Evolutionary conservation across 2,329 filamentous ascomycete species (phyloP), one percentile per base, ranked within the genome.

Genomic region (Alternaria sp.): DNA sequence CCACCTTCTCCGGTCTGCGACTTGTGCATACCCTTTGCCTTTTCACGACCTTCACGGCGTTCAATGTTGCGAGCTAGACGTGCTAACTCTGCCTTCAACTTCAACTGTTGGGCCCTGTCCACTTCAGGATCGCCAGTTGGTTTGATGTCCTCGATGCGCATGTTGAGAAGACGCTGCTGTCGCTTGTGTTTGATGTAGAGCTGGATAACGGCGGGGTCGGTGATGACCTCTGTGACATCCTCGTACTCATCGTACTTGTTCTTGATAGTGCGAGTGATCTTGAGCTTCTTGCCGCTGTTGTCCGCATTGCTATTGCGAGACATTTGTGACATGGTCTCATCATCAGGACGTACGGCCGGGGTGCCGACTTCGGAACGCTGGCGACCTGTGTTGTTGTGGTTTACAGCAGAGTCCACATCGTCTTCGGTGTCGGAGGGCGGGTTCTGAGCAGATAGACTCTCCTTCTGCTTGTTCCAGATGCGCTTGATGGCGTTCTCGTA

Each of bases 51-150:
- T 75, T 95, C 90, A 67, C 94, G 89, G 68, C 95, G 91, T 68
- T 97, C 94, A 71, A 93, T 93, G 83, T 98, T 99, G 74, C 94
- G 92, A 75, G 96, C 88, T 30, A 99, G 88, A 69, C 96, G 91
- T 56, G 89, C 89, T 57, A 96, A 87, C 79, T 98, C 95, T 70
- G 87, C 87, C 72, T 89, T 85, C 65, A 93, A 84, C 86, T 87
- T 83, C 73, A 86, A 83, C 70, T 86, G 83, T 62, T 88, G 84
- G 23, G 88, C 83, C n/a, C 84, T 83, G 72, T 93, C 90, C 28
- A 86, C 83, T 68, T 92, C 90, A 1, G 85, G 80, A 73, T 93
- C 87, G 32, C 90, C 90, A 1, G 90, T 92, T 12, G 88, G 87
- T 64, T 86, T 84, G 54, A 88, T 83, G 9, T 87, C 85, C 66